phyloP scores from a whole-genome alignment of 148 eudicot species.

The Diospyros lotus region DNA sequence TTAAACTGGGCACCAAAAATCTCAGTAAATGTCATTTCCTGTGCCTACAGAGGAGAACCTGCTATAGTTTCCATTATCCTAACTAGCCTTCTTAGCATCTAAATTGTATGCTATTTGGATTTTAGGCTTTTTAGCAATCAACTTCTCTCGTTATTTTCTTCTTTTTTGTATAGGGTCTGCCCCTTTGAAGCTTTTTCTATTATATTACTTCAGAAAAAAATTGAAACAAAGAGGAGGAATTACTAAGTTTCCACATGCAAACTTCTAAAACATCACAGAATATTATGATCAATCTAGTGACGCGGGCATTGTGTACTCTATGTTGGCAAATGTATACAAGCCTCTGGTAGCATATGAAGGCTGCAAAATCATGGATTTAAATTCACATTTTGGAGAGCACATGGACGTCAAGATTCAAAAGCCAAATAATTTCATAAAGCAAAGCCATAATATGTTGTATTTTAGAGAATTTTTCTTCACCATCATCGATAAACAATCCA shows the following conservation, averaged over 20 bases:
- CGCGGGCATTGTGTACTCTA: neutral
- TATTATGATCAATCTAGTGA: neutral
- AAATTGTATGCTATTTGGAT: neutral
- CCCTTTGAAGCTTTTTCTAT: too few relatives aligned
- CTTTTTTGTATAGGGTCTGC: too few relatives aligned
- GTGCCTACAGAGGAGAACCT: neutral
- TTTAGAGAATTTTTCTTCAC: neutral
- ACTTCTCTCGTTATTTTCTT: too few relatives aligned
- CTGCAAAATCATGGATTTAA: neutral
- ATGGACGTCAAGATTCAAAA: neutral
- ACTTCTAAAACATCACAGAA: neutral
- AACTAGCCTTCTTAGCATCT: neutral
- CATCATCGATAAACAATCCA: neutral
- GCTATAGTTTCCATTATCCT: neutral
- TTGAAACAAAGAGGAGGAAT: too few relatives aligned
- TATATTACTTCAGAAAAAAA: too few relatives aligned
- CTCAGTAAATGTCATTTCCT: neutral
- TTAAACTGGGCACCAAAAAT: neutral
- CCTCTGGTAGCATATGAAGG: neutral
- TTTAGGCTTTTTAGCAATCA: neutral
- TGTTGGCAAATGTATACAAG: neutral
- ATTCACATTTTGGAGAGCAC: neutral
- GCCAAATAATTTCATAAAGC: neutral
- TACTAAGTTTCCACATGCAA: neutral
- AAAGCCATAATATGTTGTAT: neutral